Base-by-base conservation (phyloP, 106 monocot species). In the Allium cepa region DNA sequence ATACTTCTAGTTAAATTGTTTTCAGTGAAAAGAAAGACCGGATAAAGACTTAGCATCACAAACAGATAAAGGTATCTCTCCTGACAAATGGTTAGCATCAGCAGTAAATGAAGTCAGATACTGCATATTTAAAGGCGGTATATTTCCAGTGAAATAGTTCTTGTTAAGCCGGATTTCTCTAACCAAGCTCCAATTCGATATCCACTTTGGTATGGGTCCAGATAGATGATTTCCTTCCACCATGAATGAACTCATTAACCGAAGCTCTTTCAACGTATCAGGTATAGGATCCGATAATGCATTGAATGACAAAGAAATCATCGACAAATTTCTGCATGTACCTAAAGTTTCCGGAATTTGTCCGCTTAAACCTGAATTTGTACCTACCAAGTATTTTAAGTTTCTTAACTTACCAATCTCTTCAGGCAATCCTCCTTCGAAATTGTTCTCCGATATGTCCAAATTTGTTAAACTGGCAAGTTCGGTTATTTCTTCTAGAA, bases 241-340 rank as follows among this genome's bases (percentile, higher is more conserved):
- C 11, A 82, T 76, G 68, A 96, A 92, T 64, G 88, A 65, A 45
- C 52, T 64, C 51, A 96, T 81, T 14, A 79, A 69, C 27, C 73
- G 74, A 17, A 96, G 73, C 52, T 53, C 77, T 64, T 72, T 71
- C 59, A 96, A 78, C 48, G 67, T 68, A 14, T 82, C 75, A 2
- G 96, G 92, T 47, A 96, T 70, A 49, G 91, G 73, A 76, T 88
- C 92, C 3, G 85, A 81, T 2, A 96, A 76, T 1, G 82, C 77
- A 76, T 96, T 96, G 86, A 84, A 86, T n/a, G 91, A 92, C 47
- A 96, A 70, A 53, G 86, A 82, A 26, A 96, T 16, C 28, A 82
- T 82, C 68, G 68, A 71, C 51, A 96, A 78, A 61, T 82, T 86
- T 49, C 63, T 82, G 69, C 88, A 86, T 28, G 62, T 60, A 11